Evolutionary conservation across 2,329 filamentous ascomycete genomes (phyloP), one percentile per base, ranked within the genome.

Genomic region (Aspergillus sojae): DNA sequence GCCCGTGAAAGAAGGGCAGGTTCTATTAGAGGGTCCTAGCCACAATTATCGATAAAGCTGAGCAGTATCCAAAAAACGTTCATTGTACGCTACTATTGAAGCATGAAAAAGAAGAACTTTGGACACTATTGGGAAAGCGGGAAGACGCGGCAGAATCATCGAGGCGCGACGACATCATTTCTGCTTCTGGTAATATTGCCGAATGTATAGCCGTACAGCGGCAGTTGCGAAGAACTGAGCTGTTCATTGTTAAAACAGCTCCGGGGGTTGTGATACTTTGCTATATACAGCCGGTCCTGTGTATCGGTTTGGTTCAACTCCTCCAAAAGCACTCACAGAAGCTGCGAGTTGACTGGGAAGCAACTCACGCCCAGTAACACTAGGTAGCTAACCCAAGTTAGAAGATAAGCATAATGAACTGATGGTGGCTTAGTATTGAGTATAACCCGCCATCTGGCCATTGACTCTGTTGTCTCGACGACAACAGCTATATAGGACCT

Each of bases 141-240:
- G 64, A 57, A 70, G 64, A 69, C 65, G 62, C 69, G 74, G 75
- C 75, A 77, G 70, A 77, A 77, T 69, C 48, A 46, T 53, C 52
- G 41, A 54, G 46, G 60, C 70, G 69, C 71, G 69, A 71, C 64
- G 69, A 71, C 64, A 70, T 70, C 67, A 67, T 70, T 60, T 53
- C 65, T 61, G 61, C 41, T 59, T 70, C 50, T 34, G 67, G 70
- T 62, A 65, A 67, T 68, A 67, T 70, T 59, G 34, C 61, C 52
- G 53, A 62, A 41, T 45, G 16, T 30, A 48, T 43, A 34, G 32
- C 26, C 23, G 45, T 48, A 48, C 21, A 48, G 12, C 45, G 26
- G 12, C 45, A 28, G 45, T 48, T 16, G 12, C 5, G 46, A 50
- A 26, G 46, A 30, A 48, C 21, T 26, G 45, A 48, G 4, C 45